Evolutionary conservation across 2,329 filamentous ascomycete species (phyloP).

Genomic region (Ploettnerulaceae sp.): DNA sequence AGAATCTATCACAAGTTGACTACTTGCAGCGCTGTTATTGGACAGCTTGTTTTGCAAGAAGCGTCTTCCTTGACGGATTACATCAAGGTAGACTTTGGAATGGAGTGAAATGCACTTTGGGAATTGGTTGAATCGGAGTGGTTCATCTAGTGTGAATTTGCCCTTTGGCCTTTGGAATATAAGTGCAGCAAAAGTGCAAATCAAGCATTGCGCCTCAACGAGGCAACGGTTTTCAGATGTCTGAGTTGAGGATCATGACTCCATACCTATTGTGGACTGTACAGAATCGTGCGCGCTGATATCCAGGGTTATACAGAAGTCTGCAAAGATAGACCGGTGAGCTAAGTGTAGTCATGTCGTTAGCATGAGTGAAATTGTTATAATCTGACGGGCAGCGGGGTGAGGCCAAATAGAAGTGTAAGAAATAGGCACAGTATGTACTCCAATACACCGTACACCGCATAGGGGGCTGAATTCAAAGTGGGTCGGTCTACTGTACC

Average conservation of each 20-base stretch:
- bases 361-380: not conserved
- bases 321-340: not conserved
- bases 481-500: not conserved
- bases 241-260: not conserved
- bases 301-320: not conserved
- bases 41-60: not conserved
- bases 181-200: not conserved
- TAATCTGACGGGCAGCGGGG: not conserved
- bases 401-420: not conserved
- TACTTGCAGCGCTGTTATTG: not conserved
- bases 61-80: not conserved
- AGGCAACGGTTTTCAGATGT: not conserved
- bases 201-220: conserved; percentile 2
- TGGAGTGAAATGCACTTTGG: conserved; percentile 3
- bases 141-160: not conserved
- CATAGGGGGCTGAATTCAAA: not conserved
- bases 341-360: not conserved
- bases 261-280: not conserved
- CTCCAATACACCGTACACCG: no score
- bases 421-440: no score
- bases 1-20: not conserved
- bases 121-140: not conserved
- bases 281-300: not conserved
- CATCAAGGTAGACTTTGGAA: not conserved
- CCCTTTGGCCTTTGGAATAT: not conserved